Base-by-base conservation (phyloP, 192 early-diverging fungal genomes). In the Coemansia erecta region DNA sequence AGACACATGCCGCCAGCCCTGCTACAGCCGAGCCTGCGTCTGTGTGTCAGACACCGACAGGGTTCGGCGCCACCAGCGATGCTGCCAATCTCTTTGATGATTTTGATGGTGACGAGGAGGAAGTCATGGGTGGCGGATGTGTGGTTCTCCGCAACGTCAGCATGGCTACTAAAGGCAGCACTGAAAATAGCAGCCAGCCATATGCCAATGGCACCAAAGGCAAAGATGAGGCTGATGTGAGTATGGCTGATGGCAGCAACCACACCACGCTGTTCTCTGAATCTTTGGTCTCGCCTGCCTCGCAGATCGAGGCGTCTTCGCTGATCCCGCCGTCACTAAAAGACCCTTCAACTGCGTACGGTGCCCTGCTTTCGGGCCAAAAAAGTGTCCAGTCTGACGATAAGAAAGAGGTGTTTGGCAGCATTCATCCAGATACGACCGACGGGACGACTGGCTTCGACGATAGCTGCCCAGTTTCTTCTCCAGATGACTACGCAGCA, bases 91-190 rank as follows among this genome's bases (percentile, higher is more conserved):
- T 4, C 26, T 45, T 11, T 60, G 58, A 39, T 40, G 39, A 22
- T 40, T 8, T 37, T 37, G 43, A 56, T 33, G 53, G 50, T 8
- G 46, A 60, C 6, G 63, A 64, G 47, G 63, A 64, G 15, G 68
- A 72, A 23, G 69, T 62, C 49, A 47, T 62, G 42, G 69, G 51
- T 26, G 61, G 56, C 24, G 68, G 68, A 14, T 48, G 68, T 28
- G 53, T 69, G 37, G 28, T 52, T 1, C 28, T 26, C 28, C 24
- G 15, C 28, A 35, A 35, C 5, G 2, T 5, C 50, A 33, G 12
- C 31, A 14, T 26, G 8, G 13, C 8, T 35, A 52, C 17, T 15
- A 35, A 26, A 26, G 26, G 26, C 26, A 26, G 2, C 26, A 26
- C 4, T 26, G 26, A 26, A 26, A 26, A 26, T 26, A 26, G 26